Evolutionary conservation across 2,329 filamentous ascomycete species (phyloP).

Genomic region (Lecanoromycetidae sp.): DNA sequence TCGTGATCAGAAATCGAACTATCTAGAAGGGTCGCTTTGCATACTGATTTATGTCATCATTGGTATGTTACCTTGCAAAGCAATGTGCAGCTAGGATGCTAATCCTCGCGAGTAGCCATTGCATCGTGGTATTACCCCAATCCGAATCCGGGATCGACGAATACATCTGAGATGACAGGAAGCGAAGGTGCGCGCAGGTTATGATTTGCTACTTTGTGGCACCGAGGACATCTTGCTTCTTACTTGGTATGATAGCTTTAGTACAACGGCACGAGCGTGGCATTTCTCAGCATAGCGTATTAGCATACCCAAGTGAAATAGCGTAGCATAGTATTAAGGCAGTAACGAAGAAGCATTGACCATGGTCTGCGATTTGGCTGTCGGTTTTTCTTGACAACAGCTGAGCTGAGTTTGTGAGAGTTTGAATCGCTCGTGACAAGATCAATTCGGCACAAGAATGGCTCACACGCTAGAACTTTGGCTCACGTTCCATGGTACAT

Average conservation of each 20-base stretch:
- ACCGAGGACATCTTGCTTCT: too few species aligned
- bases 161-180: constrained; percentile 9
- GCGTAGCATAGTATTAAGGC: not conserved
- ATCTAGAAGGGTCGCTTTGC: constrained; percentile 73
- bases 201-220: too few species aligned
- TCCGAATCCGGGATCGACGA: constrained; percentile 24
- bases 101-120: constrained; percentile 36
- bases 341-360: not conserved
- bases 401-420: too few species aligned
- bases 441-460: too few species aligned
- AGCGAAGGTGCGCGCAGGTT: too few species aligned
- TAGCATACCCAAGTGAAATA: not conserved
- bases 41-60: constrained; percentile 54
- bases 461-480: too few species aligned
- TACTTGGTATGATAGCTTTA: too few species aligned
- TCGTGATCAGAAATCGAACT: constrained; percentile 79
- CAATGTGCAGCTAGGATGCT: not conserved
- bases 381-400: too few species aligned
- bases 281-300: not conserved
- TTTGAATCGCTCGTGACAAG: too few species aligned
- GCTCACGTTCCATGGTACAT: too few species aligned
- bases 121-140: constrained; percentile 46
- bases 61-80: constrained; percentile 20
- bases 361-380: not conserved
- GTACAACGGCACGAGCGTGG: not conserved